Evolutionary conservation across 495 filamentous ascomycete species (phyloP).

Genomic region (Hypomontagnella submonticulosa): DNA sequence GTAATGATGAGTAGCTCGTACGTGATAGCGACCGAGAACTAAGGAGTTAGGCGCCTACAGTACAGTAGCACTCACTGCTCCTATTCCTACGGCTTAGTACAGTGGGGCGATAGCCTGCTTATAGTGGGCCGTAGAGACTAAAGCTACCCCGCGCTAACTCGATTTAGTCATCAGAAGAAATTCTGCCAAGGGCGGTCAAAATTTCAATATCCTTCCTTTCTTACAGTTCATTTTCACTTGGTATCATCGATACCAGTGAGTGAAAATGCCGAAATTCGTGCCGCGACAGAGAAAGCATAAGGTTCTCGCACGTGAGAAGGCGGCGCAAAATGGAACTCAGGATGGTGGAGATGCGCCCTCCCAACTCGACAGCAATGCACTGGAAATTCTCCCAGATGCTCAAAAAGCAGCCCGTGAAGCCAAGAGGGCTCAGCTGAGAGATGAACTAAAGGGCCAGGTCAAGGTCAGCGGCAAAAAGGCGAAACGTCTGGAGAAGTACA

Average conservation of each 20-base stretch:
- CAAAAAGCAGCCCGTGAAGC: conserved; percentile 74
- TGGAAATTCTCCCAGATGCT: conserved; percentile 72
- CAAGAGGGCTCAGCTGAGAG: conserved; percentile 65
- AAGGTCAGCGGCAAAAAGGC: conserved; percentile 91
- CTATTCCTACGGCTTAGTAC: too few species aligned
- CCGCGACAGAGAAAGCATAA: conserved; percentile 85
- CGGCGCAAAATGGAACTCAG: conserved; percentile 53
- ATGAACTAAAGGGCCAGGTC: conserved; percentile 74
- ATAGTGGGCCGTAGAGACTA: background rate
- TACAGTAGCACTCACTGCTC: too few species aligned
- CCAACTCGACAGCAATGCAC: conserved; percentile 73
- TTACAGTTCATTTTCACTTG: conserved; percentile 12
- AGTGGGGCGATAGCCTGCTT: too few species aligned
- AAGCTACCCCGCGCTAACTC: conserved; percentile 43
- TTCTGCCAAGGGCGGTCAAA: conserved; percentile 63
- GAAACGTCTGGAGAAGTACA: conserved; percentile 95
- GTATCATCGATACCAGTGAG: conserved; percentile 27
- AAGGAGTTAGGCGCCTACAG: too few species aligned
- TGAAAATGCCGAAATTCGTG: conserved; percentile 77
- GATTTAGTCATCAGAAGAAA: conserved; percentile 28
- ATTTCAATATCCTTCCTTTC: conserved; percentile 47
- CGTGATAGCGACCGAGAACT: too few species aligned
- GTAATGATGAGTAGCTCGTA: too few species aligned
- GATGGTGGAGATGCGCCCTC: conserved; percentile 37
- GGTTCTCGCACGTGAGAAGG: conserved; percentile 64